Evolutionary conservation across 768 basidiomycete species (phyloP), one percentile per base, ranked within the genome.

Genomic region (Crucibulum laeve): DNA sequence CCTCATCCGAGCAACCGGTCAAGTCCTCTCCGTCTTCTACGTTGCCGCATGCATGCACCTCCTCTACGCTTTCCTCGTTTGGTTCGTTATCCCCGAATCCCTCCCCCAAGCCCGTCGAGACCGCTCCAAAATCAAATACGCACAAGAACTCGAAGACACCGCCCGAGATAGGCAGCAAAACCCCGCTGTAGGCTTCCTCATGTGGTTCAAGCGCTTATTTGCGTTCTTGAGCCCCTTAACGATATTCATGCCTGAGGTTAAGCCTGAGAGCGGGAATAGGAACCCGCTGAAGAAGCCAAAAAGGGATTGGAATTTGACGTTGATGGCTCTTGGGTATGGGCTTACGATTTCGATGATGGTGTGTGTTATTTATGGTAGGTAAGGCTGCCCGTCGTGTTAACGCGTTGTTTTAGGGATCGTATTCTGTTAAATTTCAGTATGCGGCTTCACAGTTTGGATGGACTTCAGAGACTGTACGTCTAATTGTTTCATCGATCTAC

Each of bases 61-160:
- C 18, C 5, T 79, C 35, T 80, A 77, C 51, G 59, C 74, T 1
- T 38, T 72, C 32, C 51, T 81, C 37, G 54, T 79, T 21, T 73
- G 79, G 60, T 62, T 83, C 45, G 21, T 89, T 47, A 55, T 94
- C 38, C 92, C 92, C 0, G 91, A 96, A 61, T 89, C 90, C 0
- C 70, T 92, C 1, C 76, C 83, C 7, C 54, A 60, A 25, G 64
- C 59, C 0, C 66, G 77, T 40, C 80, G 74, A 76, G 60, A 60
- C 45, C 50, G 55, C 13, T 65, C 73, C 2, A 61, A 59, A 32
- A 48, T 43, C 4, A 64, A 62, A 42, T 64, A 79, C 45, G 49
- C 54, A 7, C 64, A 62, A 18, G 64, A 68, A 25, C 43, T 65
- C 5, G 38, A 56, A 39, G 53, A 53, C 5, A 25, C 37, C 1